Percentiles rank a stretch among this genome's conserved stretches.
These are phyloP conservation scores for Paracorniculantispora psalliotae DNA, from an alignment of 2,329 filamentous ascomycete genomes.

Conservation along the genomic window DNA sequence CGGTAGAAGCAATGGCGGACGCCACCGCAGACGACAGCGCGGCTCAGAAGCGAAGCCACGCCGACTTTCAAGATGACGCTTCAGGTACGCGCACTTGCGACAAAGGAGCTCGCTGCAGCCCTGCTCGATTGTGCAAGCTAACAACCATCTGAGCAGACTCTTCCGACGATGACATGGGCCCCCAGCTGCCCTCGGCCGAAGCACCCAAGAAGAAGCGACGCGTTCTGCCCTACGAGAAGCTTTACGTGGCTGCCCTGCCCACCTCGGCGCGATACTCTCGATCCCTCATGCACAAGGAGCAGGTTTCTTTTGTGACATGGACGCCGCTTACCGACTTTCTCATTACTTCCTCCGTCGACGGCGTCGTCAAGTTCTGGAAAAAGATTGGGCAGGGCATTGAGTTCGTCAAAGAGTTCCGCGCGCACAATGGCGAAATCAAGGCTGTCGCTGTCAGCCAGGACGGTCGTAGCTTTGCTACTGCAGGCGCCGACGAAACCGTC, in stretches of 20 bases:
- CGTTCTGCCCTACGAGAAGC: slow-evolving; percentile 87
- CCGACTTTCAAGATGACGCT: slow-evolving; percentile 47
- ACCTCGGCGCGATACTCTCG: slow-evolving; percentile 80
- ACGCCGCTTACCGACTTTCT: slow-evolving; percentile 92
- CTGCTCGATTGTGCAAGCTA: too few species aligned
- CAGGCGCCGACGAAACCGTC: slow-evolving; percentile 70
- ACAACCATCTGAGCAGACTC: slow-evolving; percentile 37
- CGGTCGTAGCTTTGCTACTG: slow-evolving; percentile 88
- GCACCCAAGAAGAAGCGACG: slow-evolving; percentile 86
- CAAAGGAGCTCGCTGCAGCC: too few species aligned
- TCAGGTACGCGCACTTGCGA: slow-evolving; percentile 28
- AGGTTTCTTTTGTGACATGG: slow-evolving; percentile 80
- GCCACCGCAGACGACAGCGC: slow-evolving; percentile 28
- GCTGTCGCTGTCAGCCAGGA: slow-evolving; percentile 83
- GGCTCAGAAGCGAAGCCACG: slow-evolving; percentile 47
- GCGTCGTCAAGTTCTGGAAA: slow-evolving; percentile 99
- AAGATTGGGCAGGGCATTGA: slow-evolving; percentile 86
- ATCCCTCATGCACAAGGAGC: slow-evolving; percentile 97
- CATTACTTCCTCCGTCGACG: slow-evolving; percentile 88
- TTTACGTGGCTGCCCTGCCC: slow-evolving; percentile 87
- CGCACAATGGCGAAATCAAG: slow-evolving; percentile 79
- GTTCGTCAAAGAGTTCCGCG: slow-evolving; percentile 96
- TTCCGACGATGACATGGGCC: slow-evolving; percentile 89
- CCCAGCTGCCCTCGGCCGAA: slow-evolving; percentile 74
- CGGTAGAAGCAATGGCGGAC: slow-evolving; percentile 22